Conservation (phyloP, 2,329 filamentous ascomycete genomes). For the Furcasterigmium sp. region DNA sequence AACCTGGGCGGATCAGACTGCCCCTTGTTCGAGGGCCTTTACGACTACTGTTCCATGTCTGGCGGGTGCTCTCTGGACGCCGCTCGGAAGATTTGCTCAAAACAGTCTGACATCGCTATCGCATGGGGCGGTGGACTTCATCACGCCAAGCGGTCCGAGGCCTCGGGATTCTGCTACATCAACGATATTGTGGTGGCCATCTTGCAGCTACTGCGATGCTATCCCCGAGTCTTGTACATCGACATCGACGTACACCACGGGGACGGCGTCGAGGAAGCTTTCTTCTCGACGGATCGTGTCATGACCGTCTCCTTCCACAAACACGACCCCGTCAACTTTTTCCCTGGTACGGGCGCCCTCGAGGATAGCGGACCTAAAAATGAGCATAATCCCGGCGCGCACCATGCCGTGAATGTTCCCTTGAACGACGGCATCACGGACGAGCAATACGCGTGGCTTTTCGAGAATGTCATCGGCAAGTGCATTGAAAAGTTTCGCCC, state of each 20-base stretch:
- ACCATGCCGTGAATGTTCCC: constrained; percentile 87
- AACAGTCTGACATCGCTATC: constrained; percentile 90
- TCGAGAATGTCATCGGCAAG: constrained; percentile 72
- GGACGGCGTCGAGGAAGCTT: constrained; percentile 88
- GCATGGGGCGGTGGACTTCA: constrained; percentile 97
- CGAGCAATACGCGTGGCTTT: constrained; percentile 80
- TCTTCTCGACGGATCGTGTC: constrained; percentile 87
- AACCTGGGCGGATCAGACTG: constrained; percentile 91
- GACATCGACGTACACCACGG: constrained; percentile 94
- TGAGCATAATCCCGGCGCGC: constrained; percentile 79
- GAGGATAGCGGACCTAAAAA: constrained; percentile 80
- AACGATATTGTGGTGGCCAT: constrained; percentile 98
- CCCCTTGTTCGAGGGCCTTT: constrained; percentile 92
- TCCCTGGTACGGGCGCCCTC: constrained; percentile 84
- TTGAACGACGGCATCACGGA: constrained; percentile 89
- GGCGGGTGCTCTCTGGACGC: constrained; percentile 87
- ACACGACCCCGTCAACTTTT: constrained; percentile 79
- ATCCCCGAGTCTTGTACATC: constrained; percentile 95
- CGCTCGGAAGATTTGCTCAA: constrained; percentile 78
- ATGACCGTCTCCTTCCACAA: constrained; percentile 96
- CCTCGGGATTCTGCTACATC: constrained; percentile 96
- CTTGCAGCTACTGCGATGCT: constrained; percentile 82
- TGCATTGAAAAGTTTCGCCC: constrained; percentile 83
- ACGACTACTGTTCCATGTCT: constrained; percentile 91
- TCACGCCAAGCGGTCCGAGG: constrained; percentile 91